Conservation (phyloP, 768 basidiomycete genomes). For the Trametes sanguinea region DNA sequence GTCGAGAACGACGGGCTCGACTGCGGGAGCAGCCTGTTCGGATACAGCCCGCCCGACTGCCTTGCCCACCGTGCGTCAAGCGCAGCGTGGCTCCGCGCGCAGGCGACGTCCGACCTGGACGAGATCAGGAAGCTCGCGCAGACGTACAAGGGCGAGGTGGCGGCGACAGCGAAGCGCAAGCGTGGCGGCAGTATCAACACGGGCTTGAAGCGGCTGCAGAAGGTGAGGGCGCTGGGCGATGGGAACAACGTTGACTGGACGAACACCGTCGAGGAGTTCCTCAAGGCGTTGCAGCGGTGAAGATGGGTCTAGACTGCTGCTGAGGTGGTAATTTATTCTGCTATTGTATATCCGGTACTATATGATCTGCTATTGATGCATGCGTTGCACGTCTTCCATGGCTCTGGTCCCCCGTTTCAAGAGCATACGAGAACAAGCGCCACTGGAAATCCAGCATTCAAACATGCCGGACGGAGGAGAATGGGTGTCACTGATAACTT, state of each 20-base stretch:
- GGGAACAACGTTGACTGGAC: constrained; percentile 28
- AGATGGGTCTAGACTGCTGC: neutral
- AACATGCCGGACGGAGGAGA: too few relatives aligned
- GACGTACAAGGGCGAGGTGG: constrained; percentile 36
- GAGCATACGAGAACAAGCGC: too few relatives aligned
- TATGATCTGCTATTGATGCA: neutral
- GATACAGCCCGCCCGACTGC: constrained; percentile 60
- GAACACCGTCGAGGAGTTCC: constrained; percentile 25
- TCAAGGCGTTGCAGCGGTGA: constrained; percentile 14
- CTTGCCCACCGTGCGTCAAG: constrained; percentile 63
- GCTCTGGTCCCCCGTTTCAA: too few relatives aligned
- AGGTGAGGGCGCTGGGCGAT: constrained; percentile 21
- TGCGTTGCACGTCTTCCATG: too few relatives aligned
- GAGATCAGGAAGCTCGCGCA: constrained; percentile 73
- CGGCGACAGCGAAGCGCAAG: constrained; percentile 34
- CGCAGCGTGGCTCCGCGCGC: constrained; percentile 73
- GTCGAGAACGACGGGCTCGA: constrained; percentile 26
- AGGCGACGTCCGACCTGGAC: constrained; percentile 69
- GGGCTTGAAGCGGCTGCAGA: constrained; percentile 18
- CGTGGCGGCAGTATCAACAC: neutral
- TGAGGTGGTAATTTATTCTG: constrained; percentile 18
- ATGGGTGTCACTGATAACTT: too few relatives aligned
- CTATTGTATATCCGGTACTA: constrained; percentile 6
- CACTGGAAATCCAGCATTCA: too few relatives aligned
- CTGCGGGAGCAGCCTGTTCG: constrained; percentile 42